Base-by-base conservation (phyloP, 2,329 filamentous ascomycete genomes). In the Podosphaera fusca region DNA sequence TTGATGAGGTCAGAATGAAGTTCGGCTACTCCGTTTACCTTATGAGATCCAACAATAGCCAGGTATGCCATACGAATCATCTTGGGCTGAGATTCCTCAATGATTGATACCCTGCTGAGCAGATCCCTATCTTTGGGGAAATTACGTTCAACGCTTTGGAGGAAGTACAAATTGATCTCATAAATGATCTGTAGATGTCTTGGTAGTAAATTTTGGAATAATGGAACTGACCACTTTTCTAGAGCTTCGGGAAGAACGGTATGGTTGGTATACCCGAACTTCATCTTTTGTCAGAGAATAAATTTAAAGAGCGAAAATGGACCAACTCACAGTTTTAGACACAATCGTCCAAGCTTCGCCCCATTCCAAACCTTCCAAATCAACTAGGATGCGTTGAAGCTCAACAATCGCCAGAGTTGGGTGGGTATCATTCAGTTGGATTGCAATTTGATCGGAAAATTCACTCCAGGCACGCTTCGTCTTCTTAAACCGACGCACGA, bases 401-500 rank as follows among this genome's bases (percentile, higher is more conserved):
- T 98, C 92, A 50, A 95, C 90, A 69, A 98, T 88, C 53, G 92
- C 92, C 60, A 98, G 78, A 0, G 92, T 95, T 21, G 92, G 92
- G 69, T 98, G 92, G 1, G 92, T 98, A 67, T 98, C 92, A 67
- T 98, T 98, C 60, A 98, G 80, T 71, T 98, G 92, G 63, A 98
- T 96, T 47, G 92, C 92, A 59, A 96, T 84, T 69, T 95, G 88
- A 55, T 94, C 90, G 50, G 90, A 77, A 72, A 98, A 98, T 66
- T 94, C 85, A 62, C 73, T 82, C 92, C 92, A 98, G 6, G 84
- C 74, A 61, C 90, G 82, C 74, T 87, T 88, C 21, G 87, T 82
- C 78, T 96, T 98, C 77, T 96, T 98, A 81, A 96, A 98, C 59
- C 92, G 83, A 58, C 92, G 85, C 59, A 98, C 85, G 67, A 98